Conservation (phyloP, 2,329 filamentous ascomycete genomes). For the Arthroderma sp. region DNA sequence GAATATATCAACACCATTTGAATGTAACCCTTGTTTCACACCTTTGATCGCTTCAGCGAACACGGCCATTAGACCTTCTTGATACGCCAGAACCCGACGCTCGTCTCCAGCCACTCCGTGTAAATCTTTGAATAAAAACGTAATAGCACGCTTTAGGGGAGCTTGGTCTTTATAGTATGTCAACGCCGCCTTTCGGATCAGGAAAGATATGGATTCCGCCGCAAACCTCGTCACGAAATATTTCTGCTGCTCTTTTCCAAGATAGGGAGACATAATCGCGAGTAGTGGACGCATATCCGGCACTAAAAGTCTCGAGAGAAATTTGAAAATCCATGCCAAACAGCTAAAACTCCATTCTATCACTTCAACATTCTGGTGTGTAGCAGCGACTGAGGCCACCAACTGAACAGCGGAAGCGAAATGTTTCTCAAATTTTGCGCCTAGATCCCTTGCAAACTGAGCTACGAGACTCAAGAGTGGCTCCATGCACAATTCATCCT, state of each 20-base stretch:
- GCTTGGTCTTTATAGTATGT: conserved; percentile 58
- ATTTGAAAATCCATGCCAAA: conserved; percentile 93
- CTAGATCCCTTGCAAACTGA: conserved; percentile 89
- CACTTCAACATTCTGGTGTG: conserved; percentile 67
- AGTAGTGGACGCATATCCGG: conserved; percentile 76
- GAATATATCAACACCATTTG: conserved; percentile 42
- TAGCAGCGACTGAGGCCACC: conserved; percentile 64
- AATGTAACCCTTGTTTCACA: conserved; percentile 45
- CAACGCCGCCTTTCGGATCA: conserved; percentile 76
- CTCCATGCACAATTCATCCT: conserved; percentile 69
- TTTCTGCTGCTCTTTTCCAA: conserved; percentile 72
- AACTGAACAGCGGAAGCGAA: conserved; percentile 63
- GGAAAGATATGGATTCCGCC: conserved; percentile 86
- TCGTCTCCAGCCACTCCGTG: conserved; percentile 18
- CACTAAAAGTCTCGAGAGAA: conserved; percentile 74
- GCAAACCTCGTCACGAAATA: conserved; percentile 82
- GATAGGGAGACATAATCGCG: conserved; percentile 65
- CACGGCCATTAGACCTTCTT: conserved; percentile 81
- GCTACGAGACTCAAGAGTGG: conserved; percentile 77
- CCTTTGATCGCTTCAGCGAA: conserved; percentile 69
- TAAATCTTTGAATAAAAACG: conserved; percentile 59
- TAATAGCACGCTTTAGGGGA: conserved; percentile 57
- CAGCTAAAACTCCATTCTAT: conserved; percentile 96
- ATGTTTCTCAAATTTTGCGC: conserved; percentile 73
- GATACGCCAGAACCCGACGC: conserved; percentile 46